Base-by-base conservation (phyloP, 768 basidiomycete species). In the Sporobolomyces roseus region DNA sequence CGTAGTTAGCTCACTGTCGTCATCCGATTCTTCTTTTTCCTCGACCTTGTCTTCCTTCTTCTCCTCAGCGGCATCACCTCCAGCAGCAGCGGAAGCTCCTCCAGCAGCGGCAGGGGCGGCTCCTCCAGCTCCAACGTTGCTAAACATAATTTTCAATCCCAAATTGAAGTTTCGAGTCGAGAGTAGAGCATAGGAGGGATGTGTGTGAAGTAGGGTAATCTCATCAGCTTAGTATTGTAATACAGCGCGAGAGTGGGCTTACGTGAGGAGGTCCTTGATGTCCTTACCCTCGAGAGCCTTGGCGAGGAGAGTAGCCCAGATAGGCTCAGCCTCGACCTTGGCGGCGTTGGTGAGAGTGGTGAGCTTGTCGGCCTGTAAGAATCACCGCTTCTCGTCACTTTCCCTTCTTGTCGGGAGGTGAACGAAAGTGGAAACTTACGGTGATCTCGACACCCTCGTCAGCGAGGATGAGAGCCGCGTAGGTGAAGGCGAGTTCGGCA, bases 241-340 rank as follows among this genome's bases (percentile, higher is more conserved):
- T n/a, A n/a, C n/a, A n/a, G n/a, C n/a, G 38, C 9, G 38, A 36
- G 7, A 27, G 45, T 16, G 33, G 25, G 45, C 65, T 50, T 38
- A 51, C 56, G 89, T 88, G 73, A 99, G 85, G 61, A 98, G 84
- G 51, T 93, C 92, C 82, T 91, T 97, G 77, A 99, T 85, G 82
- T 98, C 86, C 85, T 94, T 96, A 77, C 93, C 94, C 81, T 94
- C 93, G 61, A 99, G 87, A 41, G 96, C 94, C 81, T 96, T 98
- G 71, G 94, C 90, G 78, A 99, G 90, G 76, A 99, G 88, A 19
- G 88, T 81, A 66, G 93, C 93, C 96, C 96, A 98, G 83, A 99
- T 98, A 65, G 93, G 85, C 81, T 98, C 96, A 68, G 96, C 77
- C 30, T 96, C 93, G 72, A 91, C 83, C 65, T 82, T 81, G 61